These are phyloP conservation scores for Trichocomaceae sp. DNA, from an alignment of 2,329 filamentous ascomycete genomes.

Conservation along the genomic window DNA sequence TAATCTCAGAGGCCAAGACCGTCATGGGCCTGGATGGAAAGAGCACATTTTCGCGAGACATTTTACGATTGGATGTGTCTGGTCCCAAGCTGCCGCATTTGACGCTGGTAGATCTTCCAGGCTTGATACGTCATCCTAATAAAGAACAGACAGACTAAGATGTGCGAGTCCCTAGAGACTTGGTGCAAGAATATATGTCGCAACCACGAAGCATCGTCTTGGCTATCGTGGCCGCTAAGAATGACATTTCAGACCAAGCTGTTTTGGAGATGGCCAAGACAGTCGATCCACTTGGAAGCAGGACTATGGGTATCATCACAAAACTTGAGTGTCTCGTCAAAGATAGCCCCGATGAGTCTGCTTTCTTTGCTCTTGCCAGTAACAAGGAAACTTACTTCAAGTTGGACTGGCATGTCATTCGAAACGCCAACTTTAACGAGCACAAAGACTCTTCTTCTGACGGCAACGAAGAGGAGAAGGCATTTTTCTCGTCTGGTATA, in stretches of 20 bases:
- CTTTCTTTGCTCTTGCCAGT: slow-evolving; percentile 22
- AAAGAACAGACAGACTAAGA: slow-evolving; percentile 16
- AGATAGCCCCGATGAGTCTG: slow-evolving; percentile 22
- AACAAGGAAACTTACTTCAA: slow-evolving; percentile 24
- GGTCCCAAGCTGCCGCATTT: slow-evolving; percentile 11
- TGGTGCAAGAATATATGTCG: slow-evolving; percentile 11
- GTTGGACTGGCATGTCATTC: slow-evolving; percentile 32
- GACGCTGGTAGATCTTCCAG: slow-evolving; percentile 14
- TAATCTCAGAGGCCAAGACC: slow-evolving; percentile 26
- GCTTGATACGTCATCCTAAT: slow-evolving; percentile 13
- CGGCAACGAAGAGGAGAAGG: slow-evolving; percentile 16
- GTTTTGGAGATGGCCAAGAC: slow-evolving; percentile 9
- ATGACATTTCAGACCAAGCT: slow-evolving; percentile 13
- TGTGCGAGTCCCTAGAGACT: slow-evolving; percentile 2
- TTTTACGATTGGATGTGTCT: slow-evolving; percentile 10
- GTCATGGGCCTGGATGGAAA: slow-evolving; percentile 43
- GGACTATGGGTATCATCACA: slow-evolving; percentile 14
- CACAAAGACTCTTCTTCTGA: slow-evolving; percentile 15
- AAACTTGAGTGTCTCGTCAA: slow-evolving; percentile 29
- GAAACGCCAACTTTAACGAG: slow-evolving; percentile 26
- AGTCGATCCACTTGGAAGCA: slow-evolving; percentile 5
- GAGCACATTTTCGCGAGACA: slow-evolving; percentile 13
- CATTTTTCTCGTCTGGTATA: slow-evolving; percentile 15
- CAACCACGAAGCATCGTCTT: slow-evolving; percentile 12
- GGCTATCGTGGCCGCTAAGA: slow-evolving; percentile 11